Evolutionary conservation across 2,329 filamentous ascomycete species (phyloP).

Genomic region (Ophiocordyceps sinensis): DNA sequence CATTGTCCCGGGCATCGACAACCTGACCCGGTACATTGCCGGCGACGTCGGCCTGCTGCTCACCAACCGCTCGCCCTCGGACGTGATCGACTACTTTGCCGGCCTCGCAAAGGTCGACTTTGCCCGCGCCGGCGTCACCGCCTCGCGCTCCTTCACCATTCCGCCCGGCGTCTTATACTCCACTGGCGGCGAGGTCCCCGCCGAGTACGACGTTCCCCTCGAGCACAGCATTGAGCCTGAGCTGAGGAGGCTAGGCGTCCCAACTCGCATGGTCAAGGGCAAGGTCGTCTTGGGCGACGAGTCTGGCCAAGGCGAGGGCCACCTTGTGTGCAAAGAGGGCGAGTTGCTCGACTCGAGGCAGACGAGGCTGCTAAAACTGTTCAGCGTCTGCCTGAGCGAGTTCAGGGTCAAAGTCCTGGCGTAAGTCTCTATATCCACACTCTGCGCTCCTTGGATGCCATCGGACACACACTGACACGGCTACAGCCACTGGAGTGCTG

Average conservation of each 20-base stretch:
- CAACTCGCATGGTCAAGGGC: slow-evolving; percentile 77
- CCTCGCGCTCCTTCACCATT: slow-evolving; percentile 62
- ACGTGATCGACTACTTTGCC: slow-evolving; percentile 60
- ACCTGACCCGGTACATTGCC: slow-evolving; percentile 52
- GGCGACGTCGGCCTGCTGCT: slow-evolving; percentile 86
- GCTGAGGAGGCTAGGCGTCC: slow-evolving; percentile 76
- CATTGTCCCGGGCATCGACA: slow-evolving; percentile 62
- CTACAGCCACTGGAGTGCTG: slow-evolving; percentile 46
- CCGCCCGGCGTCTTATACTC: slow-evolving; percentile 74
- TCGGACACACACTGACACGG: neutral
- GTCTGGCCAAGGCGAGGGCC: slow-evolving; percentile 40
- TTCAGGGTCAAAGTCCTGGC: slow-evolving; percentile 73
- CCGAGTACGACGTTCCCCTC: slow-evolving; percentile 72
- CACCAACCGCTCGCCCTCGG: slow-evolving; percentile 58
- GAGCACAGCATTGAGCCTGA: slow-evolving; percentile 84
- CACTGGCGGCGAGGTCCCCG: slow-evolving; percentile 63
- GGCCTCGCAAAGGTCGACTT: slow-evolving; percentile 68
- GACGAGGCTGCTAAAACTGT: slow-evolving; percentile 86
- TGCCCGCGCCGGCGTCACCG: slow-evolving; percentile 69
- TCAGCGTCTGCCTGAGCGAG: slow-evolving; percentile 79
- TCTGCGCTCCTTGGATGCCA: neutral
- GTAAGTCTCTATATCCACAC: slow-evolving; percentile 25
- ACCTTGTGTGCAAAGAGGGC: slow-evolving; percentile 72
- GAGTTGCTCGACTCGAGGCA: slow-evolving; percentile 79
- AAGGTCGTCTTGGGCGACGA: slow-evolving; percentile 59